Percentiles rank a stretch among this genome's conserved stretches.
Conservation (phyloP, 2,329 filamentous ascomycete genomes). For the Arachnopeziza araneosa region DNA sequence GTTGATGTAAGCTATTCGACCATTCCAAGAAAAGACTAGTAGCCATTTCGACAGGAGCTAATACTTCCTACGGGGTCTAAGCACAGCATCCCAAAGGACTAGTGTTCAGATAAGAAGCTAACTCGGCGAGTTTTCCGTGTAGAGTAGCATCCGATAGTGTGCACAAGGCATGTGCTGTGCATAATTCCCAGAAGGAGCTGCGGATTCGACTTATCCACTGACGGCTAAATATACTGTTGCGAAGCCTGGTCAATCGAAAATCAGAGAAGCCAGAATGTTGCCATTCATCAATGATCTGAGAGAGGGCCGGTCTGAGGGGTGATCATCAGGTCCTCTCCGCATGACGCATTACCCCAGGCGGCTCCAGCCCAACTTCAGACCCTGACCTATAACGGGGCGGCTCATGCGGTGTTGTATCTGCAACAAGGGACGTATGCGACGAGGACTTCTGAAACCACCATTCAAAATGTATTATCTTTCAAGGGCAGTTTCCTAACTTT, state of each 20-base stretch:
- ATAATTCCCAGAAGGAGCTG: not conserved
- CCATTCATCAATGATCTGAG: not conserved
- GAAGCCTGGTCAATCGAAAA: not conserved
- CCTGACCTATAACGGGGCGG: not conserved
- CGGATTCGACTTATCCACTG: not conserved
- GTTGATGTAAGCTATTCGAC: not conserved
- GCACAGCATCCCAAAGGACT: too few species aligned
- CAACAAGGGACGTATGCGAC: not conserved
- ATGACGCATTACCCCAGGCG: not conserved
- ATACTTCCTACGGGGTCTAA: too few species aligned
- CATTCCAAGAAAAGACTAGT: not conserved
- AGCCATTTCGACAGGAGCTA: not conserved
- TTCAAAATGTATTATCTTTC: too few species aligned
- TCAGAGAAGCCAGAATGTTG: not conserved
- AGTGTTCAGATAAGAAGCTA: not conserved
- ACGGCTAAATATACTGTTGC: not conserved
- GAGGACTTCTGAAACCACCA: not conserved
- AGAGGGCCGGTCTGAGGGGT: not conserved
- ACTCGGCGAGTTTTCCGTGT: not conserved
- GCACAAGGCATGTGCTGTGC: not conserved
- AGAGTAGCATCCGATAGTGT: not conserved
- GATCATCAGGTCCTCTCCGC: not conserved
- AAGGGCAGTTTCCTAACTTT: too few species aligned
- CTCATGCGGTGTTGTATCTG: not conserved
- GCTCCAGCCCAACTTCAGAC: not conserved